Conservation (phyloP, 768 basidiomycete genomes). For the Amanita exitialis region DNA sequence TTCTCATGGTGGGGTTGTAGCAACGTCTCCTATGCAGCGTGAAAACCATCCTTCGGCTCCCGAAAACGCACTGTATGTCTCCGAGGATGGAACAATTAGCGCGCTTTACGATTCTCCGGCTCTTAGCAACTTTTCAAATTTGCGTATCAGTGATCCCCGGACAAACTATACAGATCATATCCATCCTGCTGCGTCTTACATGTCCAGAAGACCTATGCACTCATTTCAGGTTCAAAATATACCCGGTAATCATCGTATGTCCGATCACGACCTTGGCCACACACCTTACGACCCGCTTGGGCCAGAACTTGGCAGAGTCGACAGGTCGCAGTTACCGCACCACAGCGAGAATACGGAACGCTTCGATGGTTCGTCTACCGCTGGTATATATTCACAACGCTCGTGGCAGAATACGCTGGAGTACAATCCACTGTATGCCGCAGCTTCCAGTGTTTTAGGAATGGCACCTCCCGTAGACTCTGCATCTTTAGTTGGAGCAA, state of each 20-base stretch:
- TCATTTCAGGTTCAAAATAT: not conserved
- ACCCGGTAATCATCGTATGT: not conserved
- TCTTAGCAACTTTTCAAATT: not conserved
- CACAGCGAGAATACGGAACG: not conserved
- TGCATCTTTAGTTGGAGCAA: conserved; percentile 8
- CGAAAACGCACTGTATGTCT: not conserved
- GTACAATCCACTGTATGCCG: conserved; percentile 56
- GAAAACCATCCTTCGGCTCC: not conserved
- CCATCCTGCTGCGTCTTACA: not conserved
- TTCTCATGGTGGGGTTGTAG: not conserved
- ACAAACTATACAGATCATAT: not conserved
- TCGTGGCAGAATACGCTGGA: conserved; percentile 23
- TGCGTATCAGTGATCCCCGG: not conserved
- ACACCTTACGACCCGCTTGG: not conserved
- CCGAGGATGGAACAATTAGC: not conserved
- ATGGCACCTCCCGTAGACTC: conserved; percentile 52
- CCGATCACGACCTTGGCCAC: not conserved
- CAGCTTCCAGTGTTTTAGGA: conserved; percentile 74
- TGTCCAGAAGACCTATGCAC: not conserved
- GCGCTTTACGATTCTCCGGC: not conserved
- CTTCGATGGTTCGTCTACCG: not conserved
- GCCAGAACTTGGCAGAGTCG: not conserved
- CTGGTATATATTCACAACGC: not conserved
- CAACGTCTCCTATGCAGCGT: not conserved
- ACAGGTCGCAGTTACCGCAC: not conserved